phyloP scores from a whole-genome alignment of 2,329 filamentous ascomycete genomes.

The Aureobasidium sp. region DNA sequence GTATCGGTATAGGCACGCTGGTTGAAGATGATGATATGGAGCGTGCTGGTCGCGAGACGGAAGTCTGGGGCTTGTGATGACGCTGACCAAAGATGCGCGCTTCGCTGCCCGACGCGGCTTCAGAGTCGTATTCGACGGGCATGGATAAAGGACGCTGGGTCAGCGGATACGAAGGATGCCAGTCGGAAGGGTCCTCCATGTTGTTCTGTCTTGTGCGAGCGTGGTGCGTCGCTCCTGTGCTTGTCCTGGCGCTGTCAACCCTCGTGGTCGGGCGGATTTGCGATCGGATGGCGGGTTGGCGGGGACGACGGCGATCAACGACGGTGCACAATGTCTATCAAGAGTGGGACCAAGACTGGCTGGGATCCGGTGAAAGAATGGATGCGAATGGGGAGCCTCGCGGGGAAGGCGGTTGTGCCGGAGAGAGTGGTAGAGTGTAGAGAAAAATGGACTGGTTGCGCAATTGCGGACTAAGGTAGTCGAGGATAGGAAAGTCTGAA shows the following conservation, averaged over 20 bases:
- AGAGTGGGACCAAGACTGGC: not conserved
- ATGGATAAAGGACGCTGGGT: constrained; percentile 17
- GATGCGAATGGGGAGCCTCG: not conserved
- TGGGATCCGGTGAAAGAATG: not conserved
- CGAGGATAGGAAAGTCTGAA: not conserved
- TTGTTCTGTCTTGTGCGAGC: not conserved
- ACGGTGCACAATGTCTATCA: not conserved
- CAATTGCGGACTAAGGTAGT: not conserved
- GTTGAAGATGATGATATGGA: constrained; percentile 20
- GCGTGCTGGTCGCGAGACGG: constrained; percentile 12
- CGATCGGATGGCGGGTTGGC: not conserved
- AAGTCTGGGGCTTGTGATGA: constrained; percentile 7
- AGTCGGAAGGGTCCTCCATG: constrained; percentile 18
- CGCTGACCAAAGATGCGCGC: constrained; percentile 10
- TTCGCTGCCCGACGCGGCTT: constrained; percentile 3
- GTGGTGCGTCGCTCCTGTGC: not conserved
- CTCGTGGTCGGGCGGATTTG: constrained; percentile 8
- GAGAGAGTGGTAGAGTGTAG: not conserved
- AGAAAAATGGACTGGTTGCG: constrained; percentile 7
- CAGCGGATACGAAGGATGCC: constrained; percentile 17
- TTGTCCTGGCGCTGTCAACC: not conserved
- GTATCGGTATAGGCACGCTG: constrained; percentile 39
- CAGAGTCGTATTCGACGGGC: constrained; percentile 17
- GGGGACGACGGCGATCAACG: constrained; percentile 6
- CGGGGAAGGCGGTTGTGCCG: not conserved